Percentiles rank a stretch among this genome's conserved stretches.
Evolutionary conservation across 805 yeast genomes (phyloP).

Genomic region (Isabelozyma gotoi): DNA sequence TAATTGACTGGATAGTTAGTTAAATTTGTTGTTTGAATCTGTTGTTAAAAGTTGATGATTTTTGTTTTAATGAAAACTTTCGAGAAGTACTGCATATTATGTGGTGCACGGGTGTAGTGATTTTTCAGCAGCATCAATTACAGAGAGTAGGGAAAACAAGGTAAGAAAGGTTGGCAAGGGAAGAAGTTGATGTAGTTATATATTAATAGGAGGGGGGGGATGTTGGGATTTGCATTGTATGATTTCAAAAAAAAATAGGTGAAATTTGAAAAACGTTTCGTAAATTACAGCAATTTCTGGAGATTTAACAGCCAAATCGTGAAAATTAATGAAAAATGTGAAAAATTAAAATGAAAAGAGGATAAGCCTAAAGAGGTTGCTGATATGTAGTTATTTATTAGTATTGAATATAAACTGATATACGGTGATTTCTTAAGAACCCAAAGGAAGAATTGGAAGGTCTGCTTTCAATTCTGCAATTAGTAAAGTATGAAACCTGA

Average conservation of each 20-base stretch:
- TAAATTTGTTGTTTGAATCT: background rate
- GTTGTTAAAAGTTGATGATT: background rate
- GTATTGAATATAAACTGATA: too few species aligned
- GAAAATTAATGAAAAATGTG: background rate
- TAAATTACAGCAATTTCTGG: background rate
- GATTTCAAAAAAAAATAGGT: background rate
- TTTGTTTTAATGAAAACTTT: background rate
- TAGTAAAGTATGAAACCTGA: too few species aligned
- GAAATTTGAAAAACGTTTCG: background rate
- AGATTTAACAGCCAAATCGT: too few species aligned
- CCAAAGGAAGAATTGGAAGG: too few species aligned
- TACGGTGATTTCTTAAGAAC: too few species aligned
- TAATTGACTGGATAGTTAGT: background rate
- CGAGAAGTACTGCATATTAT: background rate
- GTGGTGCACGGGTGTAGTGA: background rate
- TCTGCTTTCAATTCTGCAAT: too few species aligned
- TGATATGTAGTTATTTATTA: too few species aligned
- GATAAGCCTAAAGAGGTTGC: too few species aligned
- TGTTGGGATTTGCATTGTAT: too few species aligned
- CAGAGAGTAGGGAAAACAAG: background rate
- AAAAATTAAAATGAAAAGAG: too few species aligned
- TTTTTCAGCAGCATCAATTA: background rate
- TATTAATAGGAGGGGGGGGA: too few species aligned
- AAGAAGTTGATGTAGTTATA: too few species aligned
- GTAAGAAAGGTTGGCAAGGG: background rate